Evolutionary conservation across 176 grass and related monocot species (phyloP), one percentile per base, ranked within the genome.

Genomic region (Aegilops longissima): DNA sequence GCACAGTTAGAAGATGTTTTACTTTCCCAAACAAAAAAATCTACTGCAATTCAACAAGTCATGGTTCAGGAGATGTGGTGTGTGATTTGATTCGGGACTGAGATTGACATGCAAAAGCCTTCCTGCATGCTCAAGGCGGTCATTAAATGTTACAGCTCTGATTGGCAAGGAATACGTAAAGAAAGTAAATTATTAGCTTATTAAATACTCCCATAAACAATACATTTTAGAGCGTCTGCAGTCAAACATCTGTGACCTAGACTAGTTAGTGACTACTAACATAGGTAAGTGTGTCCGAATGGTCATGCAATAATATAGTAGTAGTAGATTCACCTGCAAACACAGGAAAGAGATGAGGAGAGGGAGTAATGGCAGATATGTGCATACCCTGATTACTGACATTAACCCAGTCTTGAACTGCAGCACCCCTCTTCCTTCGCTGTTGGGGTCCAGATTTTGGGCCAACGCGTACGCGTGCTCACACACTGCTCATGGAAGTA

Each of bases 391-490:
- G 80, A 98, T 95, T 21, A 98, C 90, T 29, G 95, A 98, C 91
- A 93, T 92, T 49, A 98, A 92, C 42, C 95, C 95, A 8, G 95
- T 98, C 85, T 98, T 98, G 86, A 98, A 98, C 87, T 98, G 95
- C 24, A 98, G 84, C 61, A 98, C 95, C 13, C 95, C 95, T 87
- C 95, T 87, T 12, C 95, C 95, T 90, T 98, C 95, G 1, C 93
- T 93, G 27, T 95, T 93, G 27, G 95, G 95, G 24, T 98, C 95
- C 90, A 98, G 83, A 77, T 87, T 92, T 73, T 98, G 95, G 49
- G 95, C 93, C n/a, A 98, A 59, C 0, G 90, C 80, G 25, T 98
- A 98, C 21, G 93, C 95, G 76, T 98, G 95, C 69, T 95, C 95
- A 81, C 95, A 98, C 77, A 98, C 95, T 98, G 93, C 80, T 70